Conservation (phyloP, 306 rosid genomes). For the Notholithocarpus densiflorus region DNA sequence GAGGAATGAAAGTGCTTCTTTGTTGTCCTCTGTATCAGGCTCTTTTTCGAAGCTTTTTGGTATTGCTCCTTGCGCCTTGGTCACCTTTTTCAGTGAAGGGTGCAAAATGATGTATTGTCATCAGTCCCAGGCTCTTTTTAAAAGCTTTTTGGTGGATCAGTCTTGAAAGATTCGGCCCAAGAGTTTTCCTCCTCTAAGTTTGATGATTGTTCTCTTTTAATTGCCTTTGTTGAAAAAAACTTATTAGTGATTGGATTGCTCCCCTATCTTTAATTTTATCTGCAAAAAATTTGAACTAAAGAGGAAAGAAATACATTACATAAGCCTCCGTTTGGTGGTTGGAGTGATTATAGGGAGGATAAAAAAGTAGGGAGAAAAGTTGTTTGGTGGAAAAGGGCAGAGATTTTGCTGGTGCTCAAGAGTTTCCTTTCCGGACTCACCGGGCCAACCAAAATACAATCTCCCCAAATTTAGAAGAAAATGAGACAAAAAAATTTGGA, state of each 20-base stretch:
- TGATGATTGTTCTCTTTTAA: constrained; percentile 22
- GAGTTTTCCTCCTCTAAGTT: constrained; percentile 9
- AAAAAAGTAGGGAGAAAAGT: too few species aligned
- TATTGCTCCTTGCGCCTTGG: constrained; percentile 10
- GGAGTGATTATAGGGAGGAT: too few species aligned
- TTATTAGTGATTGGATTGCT: constrained; percentile 45
- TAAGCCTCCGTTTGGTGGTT: fast-evolving
- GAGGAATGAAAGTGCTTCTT: not conserved
- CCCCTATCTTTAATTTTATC: constrained; percentile 57
- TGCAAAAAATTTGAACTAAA: constrained; percentile 16
- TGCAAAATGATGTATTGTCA: not conserved
- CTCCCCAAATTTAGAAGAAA: fast-evolving
- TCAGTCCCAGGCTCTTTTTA: constrained; percentile 29
- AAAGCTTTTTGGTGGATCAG: constrained; percentile 25
- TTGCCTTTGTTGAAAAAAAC: constrained; percentile 54
- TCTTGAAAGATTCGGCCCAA: constrained; percentile 22
- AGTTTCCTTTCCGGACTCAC: fast-evolving
- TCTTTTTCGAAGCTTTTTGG: constrained; percentile 26
- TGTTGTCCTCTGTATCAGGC: constrained; percentile 15
- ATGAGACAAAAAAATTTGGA: too few species aligned
- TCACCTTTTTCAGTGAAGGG: constrained; percentile 27
- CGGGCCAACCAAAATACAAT: too few species aligned
- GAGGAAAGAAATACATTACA: too few species aligned
- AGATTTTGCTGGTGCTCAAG: fast-evolving
- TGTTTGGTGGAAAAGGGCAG: too few species aligned